Conservation (phyloP, 495 filamentous ascomycete species). For the Annulohypoxylon nitens region DNA sequence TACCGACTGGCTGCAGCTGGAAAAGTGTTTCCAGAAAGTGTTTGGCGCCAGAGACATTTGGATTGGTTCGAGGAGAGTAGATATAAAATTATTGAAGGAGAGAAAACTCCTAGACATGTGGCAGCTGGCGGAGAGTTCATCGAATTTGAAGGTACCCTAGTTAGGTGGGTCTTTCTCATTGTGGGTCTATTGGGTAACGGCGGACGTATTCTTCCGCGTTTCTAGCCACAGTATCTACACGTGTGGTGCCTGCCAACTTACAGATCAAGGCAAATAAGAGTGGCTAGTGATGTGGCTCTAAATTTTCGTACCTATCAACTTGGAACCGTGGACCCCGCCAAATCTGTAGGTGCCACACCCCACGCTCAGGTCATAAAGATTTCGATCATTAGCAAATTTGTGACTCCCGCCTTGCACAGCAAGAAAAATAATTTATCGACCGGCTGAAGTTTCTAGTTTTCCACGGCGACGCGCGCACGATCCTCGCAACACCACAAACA, state of each 20-base stretch:
- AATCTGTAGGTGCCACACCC: slow-evolving; percentile 43
- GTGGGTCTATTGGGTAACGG: neutral
- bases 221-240: slow-evolving; percentile 11
- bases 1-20: slow-evolving; percentile 35
- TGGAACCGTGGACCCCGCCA: slow-evolving; percentile 37
- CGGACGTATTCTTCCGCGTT: slow-evolving; percentile 31
- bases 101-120: slow-evolving; percentile 45
- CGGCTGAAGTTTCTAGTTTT: neutral
- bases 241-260: neutral
- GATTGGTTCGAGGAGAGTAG: slow-evolving; percentile 18
- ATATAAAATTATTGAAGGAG: slow-evolving; percentile 31
- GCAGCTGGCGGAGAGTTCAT: slow-evolving; percentile 36
- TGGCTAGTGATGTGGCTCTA: neutral
- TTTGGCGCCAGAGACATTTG: slow-evolving; percentile 48
- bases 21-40: slow-evolving; percentile 37
- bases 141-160: slow-evolving; percentile 24
- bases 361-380: slow-evolving; percentile 51
- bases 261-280: neutral
- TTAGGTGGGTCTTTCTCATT: slow-evolving; percentile 20
- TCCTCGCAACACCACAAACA: neutral
- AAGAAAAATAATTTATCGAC: slow-evolving; percentile 24
- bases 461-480: slow-evolving; percentile 25
- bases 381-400: slow-evolving; percentile 49
- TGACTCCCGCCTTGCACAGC: slow-evolving; percentile 27
- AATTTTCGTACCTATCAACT: neutral